Percentiles rank a stretch among this genome's conserved stretches.
phyloP scores from a whole-genome alignment of 495 filamentous ascomycete species.

The Penicillium flavigenum region DNA sequence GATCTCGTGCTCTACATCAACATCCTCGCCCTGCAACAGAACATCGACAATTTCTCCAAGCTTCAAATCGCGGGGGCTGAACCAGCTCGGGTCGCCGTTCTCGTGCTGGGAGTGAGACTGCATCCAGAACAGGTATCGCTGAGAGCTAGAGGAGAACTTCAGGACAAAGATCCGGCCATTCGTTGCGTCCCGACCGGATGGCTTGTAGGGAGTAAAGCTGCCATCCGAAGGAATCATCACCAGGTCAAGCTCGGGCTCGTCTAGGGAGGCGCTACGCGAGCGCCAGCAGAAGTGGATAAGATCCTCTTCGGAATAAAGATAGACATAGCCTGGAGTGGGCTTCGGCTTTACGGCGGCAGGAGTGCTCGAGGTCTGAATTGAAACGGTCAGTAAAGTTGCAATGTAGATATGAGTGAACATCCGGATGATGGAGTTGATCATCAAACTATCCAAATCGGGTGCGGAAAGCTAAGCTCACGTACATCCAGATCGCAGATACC shows the following conservation, averaged over 20 bases:
- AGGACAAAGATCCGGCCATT: slow-evolving; percentile 90
- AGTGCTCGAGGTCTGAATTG: slow-evolving; percentile 53
- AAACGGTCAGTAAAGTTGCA: slow-evolving; percentile 16
- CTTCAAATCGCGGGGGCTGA: slow-evolving; percentile 76
- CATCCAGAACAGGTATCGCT: slow-evolving; percentile 92
- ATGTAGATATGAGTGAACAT: neutral
- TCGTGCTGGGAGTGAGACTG: slow-evolving; percentile 82
- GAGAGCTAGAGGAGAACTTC: slow-evolving; percentile 91
- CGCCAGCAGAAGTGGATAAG: slow-evolving; percentile 98
- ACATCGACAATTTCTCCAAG: slow-evolving; percentile 81
- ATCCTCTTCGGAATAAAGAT: slow-evolving; percentile 92
- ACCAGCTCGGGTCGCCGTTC: slow-evolving; percentile 68
- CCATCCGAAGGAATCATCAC: slow-evolving; percentile 90
- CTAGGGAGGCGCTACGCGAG: slow-evolving; percentile 57
- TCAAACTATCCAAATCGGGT: neutral
- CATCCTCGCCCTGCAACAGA: slow-evolving; percentile 84
- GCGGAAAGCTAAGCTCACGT: slow-evolving; percentile 33
- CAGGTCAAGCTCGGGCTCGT: slow-evolving; percentile 75
- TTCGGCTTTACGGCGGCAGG: slow-evolving; percentile 67
- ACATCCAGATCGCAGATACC: slow-evolving; percentile 88
- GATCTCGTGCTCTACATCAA: slow-evolving; percentile 78
- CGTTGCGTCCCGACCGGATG: slow-evolving; percentile 60
- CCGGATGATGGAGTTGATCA: neutral
- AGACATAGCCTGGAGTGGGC: slow-evolving; percentile 80
- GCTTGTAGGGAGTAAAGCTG: slow-evolving; percentile 75